Base-by-base conservation (phyloP, 129 eudicot genomes). In the Flaveria robusta region DNA sequence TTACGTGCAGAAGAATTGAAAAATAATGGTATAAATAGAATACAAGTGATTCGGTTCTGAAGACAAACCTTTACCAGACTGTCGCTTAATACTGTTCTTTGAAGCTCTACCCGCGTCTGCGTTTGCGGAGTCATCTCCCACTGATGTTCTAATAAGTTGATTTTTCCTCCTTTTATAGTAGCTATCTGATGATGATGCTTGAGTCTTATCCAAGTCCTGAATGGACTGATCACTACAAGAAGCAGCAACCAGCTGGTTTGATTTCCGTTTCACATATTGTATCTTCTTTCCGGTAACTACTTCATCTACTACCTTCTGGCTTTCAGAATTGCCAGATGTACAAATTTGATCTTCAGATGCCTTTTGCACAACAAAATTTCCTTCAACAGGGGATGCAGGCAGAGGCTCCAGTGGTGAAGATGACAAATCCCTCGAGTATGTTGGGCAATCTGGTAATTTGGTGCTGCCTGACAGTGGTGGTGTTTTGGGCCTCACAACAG, bases 241-340 rank as follows among this genome's bases (percentile, higher is more conserved):
- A 73, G 91, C 80, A 27, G 97, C 97, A 84, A 91, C 88, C 84
- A 94, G 70, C 88, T 94, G 98, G 83, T 94, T 80, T n/a, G 96
- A 87, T 76, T 85, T 89, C 66, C 84, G 81, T 78, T 91, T 94
- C 73, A 91, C 86, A 82, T 94, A 94, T 11, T 66, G 77, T 18
- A 91, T 77, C 82, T 81, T 88, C 72, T 82, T 88, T 75, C 66
- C 82, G 1, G 80, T 55, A 75, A 45, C 81, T 75, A 82, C 88
- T 51, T 86, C 91, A 55, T 83, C 88, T 76, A 46, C 42, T 47
- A 79, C 7, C 74, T 72, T 80, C 66, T 85, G 90, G 73, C 77
- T 76, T 60, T 76, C 87, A 24, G 81, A 50, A 42, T 56, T 80
- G 77, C 41, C 81, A 41, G 59, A 59, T 71, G 83, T 18, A 77